phyloP scores from a whole-genome alignment of 2,329 filamentous ascomycete species.

The Lasiodiplodia gonubiensis region DNA sequence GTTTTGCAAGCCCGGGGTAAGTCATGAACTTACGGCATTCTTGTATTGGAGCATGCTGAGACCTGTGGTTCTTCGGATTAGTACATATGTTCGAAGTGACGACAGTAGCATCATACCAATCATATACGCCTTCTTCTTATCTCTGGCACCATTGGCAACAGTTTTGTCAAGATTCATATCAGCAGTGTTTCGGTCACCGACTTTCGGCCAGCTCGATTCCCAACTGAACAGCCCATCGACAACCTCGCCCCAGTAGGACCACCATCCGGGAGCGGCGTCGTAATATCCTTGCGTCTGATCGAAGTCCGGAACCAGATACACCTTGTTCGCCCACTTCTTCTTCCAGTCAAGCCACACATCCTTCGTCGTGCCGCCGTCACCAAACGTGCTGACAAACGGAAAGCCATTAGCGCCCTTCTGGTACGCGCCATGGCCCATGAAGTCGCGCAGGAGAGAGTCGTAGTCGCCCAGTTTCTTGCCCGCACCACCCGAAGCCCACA shows the following conservation, averaged over 20 bases:
- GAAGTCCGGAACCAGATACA: slow-evolving; percentile 45
- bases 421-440: background rate
- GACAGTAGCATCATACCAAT: slow-evolving; percentile 30
- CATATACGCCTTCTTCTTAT: slow-evolving; percentile 43
- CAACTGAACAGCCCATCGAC: slow-evolving; percentile 48
- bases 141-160: slow-evolving; percentile 33
- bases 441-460: background rate
- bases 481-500: slow-evolving; percentile 37
- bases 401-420: background rate
- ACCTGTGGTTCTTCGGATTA: too few species aligned
- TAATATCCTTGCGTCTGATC: slow-evolving; percentile 40
- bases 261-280: slow-evolving; percentile 36
- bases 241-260: slow-evolving; percentile 39
- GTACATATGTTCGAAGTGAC: too few species aligned
- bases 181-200: slow-evolving; percentile 31
- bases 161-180: slow-evolving; percentile 38
- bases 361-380: background rate
- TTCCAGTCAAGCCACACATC: background rate
- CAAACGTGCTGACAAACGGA: background rate
- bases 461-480: slow-evolving; percentile 30
- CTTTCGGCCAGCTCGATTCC: slow-evolving; percentile 46
- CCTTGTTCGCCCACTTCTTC: background rate
- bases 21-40: slow-evolving; percentile 31
- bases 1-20: too few species aligned
- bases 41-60: slow-evolving; percentile 39